Conservation (phyloP, 2,329 filamentous ascomycete genomes). For the Teratosphaeria epicoccoides region DNA sequence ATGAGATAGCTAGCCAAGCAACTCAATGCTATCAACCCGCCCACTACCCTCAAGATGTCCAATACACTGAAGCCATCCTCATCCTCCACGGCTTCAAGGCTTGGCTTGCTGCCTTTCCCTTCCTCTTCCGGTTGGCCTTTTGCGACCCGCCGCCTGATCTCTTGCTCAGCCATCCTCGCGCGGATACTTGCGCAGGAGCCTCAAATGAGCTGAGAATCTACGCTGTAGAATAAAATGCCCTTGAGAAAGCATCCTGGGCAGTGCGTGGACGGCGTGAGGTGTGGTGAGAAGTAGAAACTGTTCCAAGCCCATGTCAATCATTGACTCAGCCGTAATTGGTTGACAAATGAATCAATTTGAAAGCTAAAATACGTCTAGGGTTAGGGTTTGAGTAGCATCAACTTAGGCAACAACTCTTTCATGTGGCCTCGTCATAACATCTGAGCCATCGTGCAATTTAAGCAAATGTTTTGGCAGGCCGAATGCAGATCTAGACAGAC, state of each 20-base stretch:
- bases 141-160: not conserved
- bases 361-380: no score
- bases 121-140: not conserved
- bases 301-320: not conserved
- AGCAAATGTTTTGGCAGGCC: no score
- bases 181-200: not conserved
- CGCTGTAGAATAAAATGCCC: not conserved
- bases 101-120: not conserved
- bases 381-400: no score
- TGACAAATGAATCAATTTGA: not conserved
- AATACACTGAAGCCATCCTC: slow-evolving; percentile 6
- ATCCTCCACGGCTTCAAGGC: not conserved
- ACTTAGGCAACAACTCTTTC: no score
- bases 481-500: no score
- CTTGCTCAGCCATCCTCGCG: not conserved
- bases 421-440: no score
- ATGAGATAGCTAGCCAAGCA: slow-evolving; percentile 29
- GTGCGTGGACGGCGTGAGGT: not conserved
- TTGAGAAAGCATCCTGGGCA: not conserved
- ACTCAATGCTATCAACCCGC: slow-evolving; percentile 26
- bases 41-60: slow-evolving; percentile 26
- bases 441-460: no score
- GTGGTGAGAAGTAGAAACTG: not conserved
- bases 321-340: not conserved
- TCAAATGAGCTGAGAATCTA: not conserved